Evolutionary conservation across 345 rosid species (phyloP).

Genomic region (Cardamine resedifolia): DNA sequence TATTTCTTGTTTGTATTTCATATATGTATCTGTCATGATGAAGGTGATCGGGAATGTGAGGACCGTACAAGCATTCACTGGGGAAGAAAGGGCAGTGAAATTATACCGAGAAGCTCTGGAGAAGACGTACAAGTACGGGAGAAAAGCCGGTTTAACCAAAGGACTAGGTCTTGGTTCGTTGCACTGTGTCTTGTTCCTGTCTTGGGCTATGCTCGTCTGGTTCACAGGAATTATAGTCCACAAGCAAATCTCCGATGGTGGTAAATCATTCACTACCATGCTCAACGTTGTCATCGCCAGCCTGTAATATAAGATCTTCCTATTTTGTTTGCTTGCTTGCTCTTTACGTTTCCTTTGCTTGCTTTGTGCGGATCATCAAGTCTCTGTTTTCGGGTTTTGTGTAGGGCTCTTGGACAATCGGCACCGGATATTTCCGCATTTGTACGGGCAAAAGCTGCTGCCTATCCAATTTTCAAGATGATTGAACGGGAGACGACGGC

Average conservation of each 20-base stretch:
- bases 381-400: background rate
- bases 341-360: constrained; percentile 17
- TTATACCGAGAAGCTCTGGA: constrained; percentile 66
- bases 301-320: constrained; percentile 54
- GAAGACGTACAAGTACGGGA: constrained; percentile 74
- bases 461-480: constrained; percentile 91
- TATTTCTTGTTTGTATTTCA: background rate
- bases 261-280: constrained; percentile 96
- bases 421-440: constrained; percentile 90
- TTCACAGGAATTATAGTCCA: constrained; percentile 85
- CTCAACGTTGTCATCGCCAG: constrained; percentile 95
- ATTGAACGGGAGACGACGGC: constrained; percentile 71
- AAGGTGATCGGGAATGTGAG: constrained; percentile 96
- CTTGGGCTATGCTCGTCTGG: constrained; percentile 98
- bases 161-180: constrained; percentile 89
- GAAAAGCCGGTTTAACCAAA: constrained; percentile 81
- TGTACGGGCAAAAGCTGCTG: constrained; percentile 79
- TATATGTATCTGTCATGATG: background rate
- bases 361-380: background rate
- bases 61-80: constrained; percentile 95
- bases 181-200: constrained; percentile 80
- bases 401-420: constrained; percentile 90
- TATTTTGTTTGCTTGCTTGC: background rate
- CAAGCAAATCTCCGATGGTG: constrained; percentile 77
- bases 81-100: constrained; percentile 85